Evolutionary conservation across 192 early-diverging fungal species (phyloP).

Genomic region (Mortierella claussenii): DNA sequence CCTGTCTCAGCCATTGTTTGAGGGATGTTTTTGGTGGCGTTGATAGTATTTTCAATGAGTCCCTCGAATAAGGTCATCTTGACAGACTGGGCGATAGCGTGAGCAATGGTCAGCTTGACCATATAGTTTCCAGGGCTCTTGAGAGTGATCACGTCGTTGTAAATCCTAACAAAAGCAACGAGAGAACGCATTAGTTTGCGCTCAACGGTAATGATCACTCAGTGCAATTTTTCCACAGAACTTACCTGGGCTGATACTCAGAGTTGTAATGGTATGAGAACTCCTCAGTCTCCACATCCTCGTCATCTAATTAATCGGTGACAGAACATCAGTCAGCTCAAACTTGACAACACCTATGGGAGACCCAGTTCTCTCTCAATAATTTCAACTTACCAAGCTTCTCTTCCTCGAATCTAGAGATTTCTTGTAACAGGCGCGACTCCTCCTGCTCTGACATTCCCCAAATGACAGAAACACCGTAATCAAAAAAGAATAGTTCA

Average conservation of each 20-base stretch:
- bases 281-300: slow-evolving; percentile 83
- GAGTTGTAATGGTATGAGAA: slow-evolving; percentile 84
- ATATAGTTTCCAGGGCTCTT: slow-evolving; percentile 82
- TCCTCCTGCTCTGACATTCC: slow-evolving; percentile 91
- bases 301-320: slow-evolving; percentile 56
- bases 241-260: slow-evolving; percentile 66
- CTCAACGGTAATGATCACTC: background rate
- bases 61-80: slow-evolving; percentile 95
- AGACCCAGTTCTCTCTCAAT: background rate
- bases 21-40: slow-evolving; percentile 88
- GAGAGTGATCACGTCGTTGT: slow-evolving; percentile 90
- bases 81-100: slow-evolving; percentile 94
- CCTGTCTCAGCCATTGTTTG: slow-evolving; percentile 94
- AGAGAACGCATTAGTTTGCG: background rate
- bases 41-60: slow-evolving; percentile 92
- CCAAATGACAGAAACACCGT: slow-evolving; percentile 97
- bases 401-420: slow-evolving; percentile 82
- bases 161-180: slow-evolving; percentile 69
- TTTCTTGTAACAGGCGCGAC: slow-evolving; percentile 73
- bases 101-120: slow-evolving; percentile 94
- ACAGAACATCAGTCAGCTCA: slow-evolving; percentile 7
- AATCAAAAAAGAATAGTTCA: slow-evolving; percentile 92
- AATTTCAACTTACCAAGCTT: slow-evolving; percentile 55
- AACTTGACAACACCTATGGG: slow-evolving; percentile 2
- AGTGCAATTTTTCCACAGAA: background rate